Base-by-base conservation (phyloP, 2,329 filamentous ascomycete genomes). In the Chaetothyriales sp. region DNA sequence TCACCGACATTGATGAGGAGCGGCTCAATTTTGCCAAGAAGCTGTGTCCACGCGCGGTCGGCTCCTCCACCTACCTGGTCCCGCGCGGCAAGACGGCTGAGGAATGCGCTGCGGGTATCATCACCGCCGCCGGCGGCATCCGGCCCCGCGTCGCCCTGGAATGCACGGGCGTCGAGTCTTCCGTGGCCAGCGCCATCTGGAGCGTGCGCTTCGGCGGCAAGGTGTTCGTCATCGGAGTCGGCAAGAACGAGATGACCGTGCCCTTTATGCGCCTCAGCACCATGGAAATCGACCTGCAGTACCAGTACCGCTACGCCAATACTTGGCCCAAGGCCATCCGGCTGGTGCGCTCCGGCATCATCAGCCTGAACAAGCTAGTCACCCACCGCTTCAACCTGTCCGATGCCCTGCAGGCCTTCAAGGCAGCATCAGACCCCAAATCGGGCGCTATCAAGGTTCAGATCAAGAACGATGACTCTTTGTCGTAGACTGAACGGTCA, bases 371-470 rank as follows among this genome's bases (percentile, higher is more conserved):
- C 62, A 85, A 80, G 69, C 72, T 97, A 55, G 88, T 95, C 37
- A 95, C 90, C 43, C 90, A 97, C 73, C 78, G 87, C 18, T 95
- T 85, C 71, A 73, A 77, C 58, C 71, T 97, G 40, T 89, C 95
- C 71, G 84, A 97, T 66, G 89, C 89, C 0, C 69, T 92, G 25
- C 80, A 90, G 70, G 90, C 90, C 6, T 97, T 97, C 68, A 81
- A 89, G 72, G 92, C 86, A 43, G 88, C 89, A 18, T 81, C 85
- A 7, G 82, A 95, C 69, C 83, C 88, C 43, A 89, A 85, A 75
- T 94, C 86, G 49, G 89, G 90, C 5, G 88, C 89, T n/a, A 95
- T 97, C 70, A 97, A 97, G 77, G 89, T 95, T 55, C 85, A 89
- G 77, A 95, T 95, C 64, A 87, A 89, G 74, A 88, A 63, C 45